Percentiles rank a stretch among this genome's conserved stretches.
These are phyloP conservation scores for Colletotrichum melonis DNA, from an alignment of 2,329 filamentous ascomycete species.

Conservation along the genomic window DNA sequence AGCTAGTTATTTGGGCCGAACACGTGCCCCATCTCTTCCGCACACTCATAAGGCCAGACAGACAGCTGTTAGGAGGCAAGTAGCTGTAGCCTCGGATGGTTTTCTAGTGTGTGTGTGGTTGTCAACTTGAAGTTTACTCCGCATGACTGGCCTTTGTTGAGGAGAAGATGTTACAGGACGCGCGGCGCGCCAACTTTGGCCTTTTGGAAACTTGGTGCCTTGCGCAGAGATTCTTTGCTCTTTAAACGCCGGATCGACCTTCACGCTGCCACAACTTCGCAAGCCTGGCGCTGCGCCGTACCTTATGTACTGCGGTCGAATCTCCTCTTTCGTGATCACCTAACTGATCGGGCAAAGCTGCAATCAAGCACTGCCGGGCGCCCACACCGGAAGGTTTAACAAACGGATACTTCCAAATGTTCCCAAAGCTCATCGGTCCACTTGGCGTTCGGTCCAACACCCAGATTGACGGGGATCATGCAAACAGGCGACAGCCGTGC, in stretches of 20 bases:
- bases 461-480: neutral
- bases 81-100: neutral
- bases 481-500: neutral
- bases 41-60: neutral
- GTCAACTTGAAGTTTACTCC: neutral
- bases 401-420: neutral
- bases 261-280: too few relatives aligned
- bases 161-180: neutral
- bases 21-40: neutral
- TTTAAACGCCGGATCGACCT: neutral
- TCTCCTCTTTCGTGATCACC: neutral
- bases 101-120: neutral
- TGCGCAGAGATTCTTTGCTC: neutral
- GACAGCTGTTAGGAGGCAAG: neutral
- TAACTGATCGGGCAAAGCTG: constrained; percentile 8
- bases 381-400: neutral
- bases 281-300: neutral
- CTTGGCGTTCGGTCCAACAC: neutral
- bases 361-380: neutral
- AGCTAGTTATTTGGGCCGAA: neutral
- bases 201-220: neutral
- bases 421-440: neutral
- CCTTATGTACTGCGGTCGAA: too few relatives aligned
- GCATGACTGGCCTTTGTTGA: neutral
- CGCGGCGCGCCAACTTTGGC: neutral